Evolutionary conservation across 495 filamentous ascomycete species (phyloP).

Genomic region (Penicillium ochrochloron): DNA sequence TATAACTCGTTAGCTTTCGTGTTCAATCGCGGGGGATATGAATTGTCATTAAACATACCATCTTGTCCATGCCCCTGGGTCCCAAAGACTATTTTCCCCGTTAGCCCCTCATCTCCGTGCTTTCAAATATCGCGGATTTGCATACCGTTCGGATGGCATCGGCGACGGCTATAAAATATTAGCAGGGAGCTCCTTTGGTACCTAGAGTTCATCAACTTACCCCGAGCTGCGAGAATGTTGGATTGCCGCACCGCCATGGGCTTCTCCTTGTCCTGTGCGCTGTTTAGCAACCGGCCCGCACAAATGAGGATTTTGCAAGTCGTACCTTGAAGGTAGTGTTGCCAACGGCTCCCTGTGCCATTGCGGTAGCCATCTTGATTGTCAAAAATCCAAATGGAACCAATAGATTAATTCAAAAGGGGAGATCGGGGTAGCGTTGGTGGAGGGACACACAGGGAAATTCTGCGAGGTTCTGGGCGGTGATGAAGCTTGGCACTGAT

Average conservation of each 20-base stretch:
- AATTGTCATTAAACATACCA: slow-evolving; percentile 54
- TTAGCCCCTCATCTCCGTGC: slow-evolving; percentile 51
- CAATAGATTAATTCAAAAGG: slow-evolving; percentile 31
- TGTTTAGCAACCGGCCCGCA: slow-evolving; percentile 53
- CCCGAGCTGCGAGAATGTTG: slow-evolving; percentile 96
- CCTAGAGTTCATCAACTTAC: slow-evolving; percentile 49
- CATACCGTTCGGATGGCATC: slow-evolving; percentile 91
- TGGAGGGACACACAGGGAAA: slow-evolving; percentile 46
- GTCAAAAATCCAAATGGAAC: slow-evolving; percentile 37
- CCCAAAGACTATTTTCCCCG: slow-evolving; percentile 62
- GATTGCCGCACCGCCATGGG: slow-evolving; percentile 91
- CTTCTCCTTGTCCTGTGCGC: slow-evolving; percentile 91
- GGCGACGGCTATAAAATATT: slow-evolving; percentile 72
- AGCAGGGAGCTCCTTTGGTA: slow-evolving; percentile 10
- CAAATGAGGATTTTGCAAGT: slow-evolving; percentile 30
- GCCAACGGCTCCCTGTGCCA: slow-evolving; percentile 56
- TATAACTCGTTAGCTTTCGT: background rate
- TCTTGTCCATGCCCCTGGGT: slow-evolving; percentile 93
- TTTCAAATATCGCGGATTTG: slow-evolving; percentile 20
- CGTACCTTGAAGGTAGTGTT: slow-evolving; percentile 83
- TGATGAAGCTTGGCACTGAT: slow-evolving; percentile 52
- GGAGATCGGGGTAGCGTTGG: slow-evolving; percentile 33
- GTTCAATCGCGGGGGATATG: slow-evolving; percentile 28
- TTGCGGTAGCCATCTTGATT: slow-evolving; percentile 69
- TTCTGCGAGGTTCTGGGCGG: slow-evolving; percentile 61